Evolutionary conservation across 768 basidiomycete species (phyloP).

Genomic region (Rhodotorula toruloides): DNA sequence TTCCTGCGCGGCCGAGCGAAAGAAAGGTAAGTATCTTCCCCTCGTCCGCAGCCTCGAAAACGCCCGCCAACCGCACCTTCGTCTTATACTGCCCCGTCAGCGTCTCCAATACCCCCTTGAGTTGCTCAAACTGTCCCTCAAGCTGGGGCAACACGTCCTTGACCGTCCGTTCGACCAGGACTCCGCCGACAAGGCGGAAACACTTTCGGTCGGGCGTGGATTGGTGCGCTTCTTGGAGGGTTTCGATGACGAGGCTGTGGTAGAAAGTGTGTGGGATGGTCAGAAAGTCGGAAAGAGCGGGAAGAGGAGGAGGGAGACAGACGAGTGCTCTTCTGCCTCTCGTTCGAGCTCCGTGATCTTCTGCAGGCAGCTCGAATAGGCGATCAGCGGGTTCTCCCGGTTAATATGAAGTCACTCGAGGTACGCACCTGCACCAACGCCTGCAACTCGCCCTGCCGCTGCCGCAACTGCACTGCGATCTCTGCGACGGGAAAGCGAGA

Average conservation of each 20-base stretch:
- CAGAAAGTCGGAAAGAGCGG: background rate
- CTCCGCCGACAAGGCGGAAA: constrained; percentile 91
- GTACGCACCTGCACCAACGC: constrained; percentile 13
- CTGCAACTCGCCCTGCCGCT: constrained; percentile 21
- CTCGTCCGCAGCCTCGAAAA: background rate
- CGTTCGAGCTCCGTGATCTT: constrained; percentile 81
- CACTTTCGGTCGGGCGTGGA: constrained; percentile 87
- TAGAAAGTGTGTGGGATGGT: background rate
- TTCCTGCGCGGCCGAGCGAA: constrained; percentile 7
- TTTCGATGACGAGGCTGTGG: constrained; percentile 77
- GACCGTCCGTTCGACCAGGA: constrained; percentile 91
- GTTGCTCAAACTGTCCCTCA: constrained; percentile 83
- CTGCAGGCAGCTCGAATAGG: background rate
- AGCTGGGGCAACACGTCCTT: constrained; percentile 87
- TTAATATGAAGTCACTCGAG: no score
- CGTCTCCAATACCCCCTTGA: constrained; percentile 69
- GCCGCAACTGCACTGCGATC: constrained; percentile 12
- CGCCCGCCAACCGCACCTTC: constrained; percentile 53
- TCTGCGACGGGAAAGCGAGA: constrained; percentile 2
- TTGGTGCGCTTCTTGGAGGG: constrained; percentile 73
- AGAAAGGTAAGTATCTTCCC: background rate
- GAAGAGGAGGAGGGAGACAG: constrained; percentile 44
- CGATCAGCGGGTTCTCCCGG: background rate
- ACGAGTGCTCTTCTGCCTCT: constrained; percentile 94
- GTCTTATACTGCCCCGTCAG: constrained; percentile 81